phyloP scores from a whole-genome alignment of 169 alveolate genomes.

The Plasmodium fragile region DNA sequence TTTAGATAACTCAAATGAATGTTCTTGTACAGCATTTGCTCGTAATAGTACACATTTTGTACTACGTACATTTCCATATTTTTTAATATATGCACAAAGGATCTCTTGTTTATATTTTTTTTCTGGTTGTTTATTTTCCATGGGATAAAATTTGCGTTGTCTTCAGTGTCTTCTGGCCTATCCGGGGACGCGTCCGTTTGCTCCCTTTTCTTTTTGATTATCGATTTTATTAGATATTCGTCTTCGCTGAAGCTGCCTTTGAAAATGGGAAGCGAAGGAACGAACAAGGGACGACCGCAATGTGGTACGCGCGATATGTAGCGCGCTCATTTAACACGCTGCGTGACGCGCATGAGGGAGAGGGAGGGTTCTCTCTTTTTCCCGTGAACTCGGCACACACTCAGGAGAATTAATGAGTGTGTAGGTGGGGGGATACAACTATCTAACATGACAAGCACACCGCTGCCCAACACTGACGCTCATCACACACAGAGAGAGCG shows the following conservation, averaged over 20 bases:
- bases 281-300: not conserved
- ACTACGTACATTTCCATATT: constrained; percentile 45
- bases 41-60: constrained; percentile 50
- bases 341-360: not conserved
- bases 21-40: constrained; percentile 63
- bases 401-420: not conserved
- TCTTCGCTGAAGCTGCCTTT: constrained; percentile 74
- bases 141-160: constrained; percentile 11
- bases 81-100: constrained; percentile 39
- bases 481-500: not conserved
- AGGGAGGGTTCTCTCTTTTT: not conserved
- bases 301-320: not conserved
- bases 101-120: constrained; percentile 41
- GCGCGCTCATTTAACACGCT: not conserved
- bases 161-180: constrained; percentile 4
- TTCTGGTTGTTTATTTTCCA: constrained; percentile 64
- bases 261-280: not conserved
- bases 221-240: constrained; percentile 57
- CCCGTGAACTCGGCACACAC: not conserved
- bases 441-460: not conserved
- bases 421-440: not conserved
- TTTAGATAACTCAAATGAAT: constrained; percentile 25
- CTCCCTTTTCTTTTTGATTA: constrained; percentile 67
- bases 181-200: constrained; percentile 20
- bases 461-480: not conserved